These are phyloP conservation scores for Trichoderma virens DNA, from an alignment of 495 filamentous ascomycete species.

Conservation along the genomic window DNA sequence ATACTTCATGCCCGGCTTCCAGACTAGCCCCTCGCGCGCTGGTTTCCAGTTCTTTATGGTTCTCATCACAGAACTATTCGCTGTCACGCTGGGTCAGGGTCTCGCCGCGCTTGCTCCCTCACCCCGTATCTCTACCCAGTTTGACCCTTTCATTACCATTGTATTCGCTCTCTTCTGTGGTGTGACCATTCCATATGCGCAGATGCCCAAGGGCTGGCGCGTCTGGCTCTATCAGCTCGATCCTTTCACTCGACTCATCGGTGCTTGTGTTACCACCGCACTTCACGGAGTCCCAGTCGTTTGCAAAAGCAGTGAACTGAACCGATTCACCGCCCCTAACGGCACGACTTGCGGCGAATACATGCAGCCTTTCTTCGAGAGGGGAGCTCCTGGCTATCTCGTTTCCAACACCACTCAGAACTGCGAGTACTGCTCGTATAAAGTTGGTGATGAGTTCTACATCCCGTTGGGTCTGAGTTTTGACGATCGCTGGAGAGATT, in stretches of 20 bases:
- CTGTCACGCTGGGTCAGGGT: slow-evolving; percentile 63
- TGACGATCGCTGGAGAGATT: slow-evolving; percentile 64
- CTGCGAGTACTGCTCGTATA: slow-evolving; percentile 74
- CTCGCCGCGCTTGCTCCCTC: slow-evolving; percentile 62
- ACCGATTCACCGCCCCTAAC: slow-evolving; percentile 50
- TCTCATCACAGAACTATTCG: slow-evolving; percentile 67
- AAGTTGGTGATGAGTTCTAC: slow-evolving; percentile 72
- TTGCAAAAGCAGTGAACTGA: slow-evolving; percentile 50
- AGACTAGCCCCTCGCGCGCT: slow-evolving; percentile 46
- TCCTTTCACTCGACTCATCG: slow-evolving; percentile 76
- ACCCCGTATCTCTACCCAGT: slow-evolving; percentile 61
- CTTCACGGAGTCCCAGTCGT: slow-evolving; percentile 55
- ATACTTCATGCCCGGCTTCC: slow-evolving; percentile 65
- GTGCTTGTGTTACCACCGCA: slow-evolving; percentile 69
- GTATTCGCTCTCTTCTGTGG: slow-evolving; percentile 79
- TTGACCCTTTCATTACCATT: slow-evolving; percentile 73
- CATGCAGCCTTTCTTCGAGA: slow-evolving; percentile 59
- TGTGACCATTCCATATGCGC: slow-evolving; percentile 65
- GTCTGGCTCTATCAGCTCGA: slow-evolving; percentile 76
- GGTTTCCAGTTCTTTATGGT: slow-evolving; percentile 82
- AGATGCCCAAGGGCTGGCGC: slow-evolving; percentile 72
- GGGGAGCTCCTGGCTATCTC: slow-evolving; percentile 61
- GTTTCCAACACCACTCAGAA: slow-evolving; percentile 50
- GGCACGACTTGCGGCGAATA: slow-evolving; percentile 63
- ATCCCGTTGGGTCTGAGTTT: slow-evolving; percentile 54